Evolutionary conservation across 345 rosid species (phyloP).

Genomic region (Geranium rotundifolium): DNA sequence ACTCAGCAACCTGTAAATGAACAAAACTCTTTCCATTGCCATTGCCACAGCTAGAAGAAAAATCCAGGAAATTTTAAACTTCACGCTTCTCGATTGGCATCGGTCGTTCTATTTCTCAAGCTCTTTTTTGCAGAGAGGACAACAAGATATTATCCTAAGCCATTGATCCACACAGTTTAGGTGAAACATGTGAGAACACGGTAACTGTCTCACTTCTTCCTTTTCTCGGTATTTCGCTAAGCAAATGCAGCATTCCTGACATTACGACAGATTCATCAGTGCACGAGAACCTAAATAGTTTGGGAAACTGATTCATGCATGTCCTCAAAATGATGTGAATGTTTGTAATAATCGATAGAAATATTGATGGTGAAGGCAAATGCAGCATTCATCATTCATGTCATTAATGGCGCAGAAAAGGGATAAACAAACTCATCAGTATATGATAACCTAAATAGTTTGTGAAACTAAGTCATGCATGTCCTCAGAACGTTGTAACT

Average conservation of each 20-base stretch:
- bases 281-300: too few relatives aligned
- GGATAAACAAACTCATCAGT: too few relatives aligned
- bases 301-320: too few relatives aligned
- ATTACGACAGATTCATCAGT: constrained; percentile 1
- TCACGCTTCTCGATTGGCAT: not conserved
- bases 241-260: constrained; percentile 92
- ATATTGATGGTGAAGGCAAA: too few relatives aligned
- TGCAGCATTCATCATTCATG: too few relatives aligned
- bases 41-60: not conserved
- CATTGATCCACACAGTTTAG: constrained; percentile 93
- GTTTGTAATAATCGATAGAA: too few relatives aligned
- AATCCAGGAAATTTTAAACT: not conserved
- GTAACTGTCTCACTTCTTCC: constrained; percentile 80
- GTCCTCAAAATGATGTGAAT: too few relatives aligned
- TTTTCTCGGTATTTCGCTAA: constrained; percentile 71
- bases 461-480: too few relatives aligned
- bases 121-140: constrained; percentile 93
- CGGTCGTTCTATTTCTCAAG: constrained; percentile 37
- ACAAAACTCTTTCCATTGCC: constrained; percentile 10
- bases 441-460: too few relatives aligned
- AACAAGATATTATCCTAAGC: constrained; percentile 87
- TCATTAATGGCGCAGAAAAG: too few relatives aligned
- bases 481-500: too few relatives aligned
- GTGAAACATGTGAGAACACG: constrained; percentile 88
- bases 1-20: constrained; percentile 22